These are phyloP conservation scores for Trichophyton verrucosum DNA, from an alignment of 2,329 filamentous ascomycete genomes.

Conservation along the genomic window DNA sequence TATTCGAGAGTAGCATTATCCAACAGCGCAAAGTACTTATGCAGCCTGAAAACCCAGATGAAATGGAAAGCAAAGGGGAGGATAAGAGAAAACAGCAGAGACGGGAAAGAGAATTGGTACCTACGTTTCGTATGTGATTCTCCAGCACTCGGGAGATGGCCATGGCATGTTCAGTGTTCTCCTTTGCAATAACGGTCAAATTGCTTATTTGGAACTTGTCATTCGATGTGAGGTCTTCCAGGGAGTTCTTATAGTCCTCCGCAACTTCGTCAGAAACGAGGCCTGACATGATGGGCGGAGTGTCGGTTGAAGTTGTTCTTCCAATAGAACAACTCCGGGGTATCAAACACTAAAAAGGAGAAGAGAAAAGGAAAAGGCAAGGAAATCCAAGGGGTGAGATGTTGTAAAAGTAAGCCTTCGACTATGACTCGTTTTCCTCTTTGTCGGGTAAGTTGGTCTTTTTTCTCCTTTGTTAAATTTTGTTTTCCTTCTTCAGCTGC, in stretches of 20 bases:
- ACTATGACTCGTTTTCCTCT: constrained; percentile 7
- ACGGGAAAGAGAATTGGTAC: constrained; percentile 27
- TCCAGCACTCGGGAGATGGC: constrained; percentile 83
- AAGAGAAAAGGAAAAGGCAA: neutral
- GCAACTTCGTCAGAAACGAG: constrained; percentile 69
- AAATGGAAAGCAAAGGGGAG: constrained; percentile 16
- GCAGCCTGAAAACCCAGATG: neutral
- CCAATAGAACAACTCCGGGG: neutral
- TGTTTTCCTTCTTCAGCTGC: constrained; percentile 14
- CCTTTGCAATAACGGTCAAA: constrained; percentile 90
- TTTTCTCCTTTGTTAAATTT: constrained; percentile 7
- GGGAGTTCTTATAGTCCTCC: constrained; percentile 83
- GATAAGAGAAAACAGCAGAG: constrained; percentile 4
- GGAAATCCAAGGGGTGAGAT: constrained; percentile 16
- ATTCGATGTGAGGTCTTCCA: constrained; percentile 84
- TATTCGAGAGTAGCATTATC: neutral
- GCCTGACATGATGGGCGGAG: constrained; percentile 43
- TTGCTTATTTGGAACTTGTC: constrained; percentile 94
- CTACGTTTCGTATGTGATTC: constrained; percentile 89
- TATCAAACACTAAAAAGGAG: constrained; percentile 22
- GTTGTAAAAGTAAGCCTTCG: neutral
- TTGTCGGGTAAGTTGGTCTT: constrained; percentile 11
- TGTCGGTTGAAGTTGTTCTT: constrained; percentile 4
- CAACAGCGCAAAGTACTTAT: constrained; percentile 6
- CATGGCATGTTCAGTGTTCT: constrained; percentile 90